Base-by-base conservation (phyloP, 768 basidiomycete species). In the Boletus bicolor region DNA sequence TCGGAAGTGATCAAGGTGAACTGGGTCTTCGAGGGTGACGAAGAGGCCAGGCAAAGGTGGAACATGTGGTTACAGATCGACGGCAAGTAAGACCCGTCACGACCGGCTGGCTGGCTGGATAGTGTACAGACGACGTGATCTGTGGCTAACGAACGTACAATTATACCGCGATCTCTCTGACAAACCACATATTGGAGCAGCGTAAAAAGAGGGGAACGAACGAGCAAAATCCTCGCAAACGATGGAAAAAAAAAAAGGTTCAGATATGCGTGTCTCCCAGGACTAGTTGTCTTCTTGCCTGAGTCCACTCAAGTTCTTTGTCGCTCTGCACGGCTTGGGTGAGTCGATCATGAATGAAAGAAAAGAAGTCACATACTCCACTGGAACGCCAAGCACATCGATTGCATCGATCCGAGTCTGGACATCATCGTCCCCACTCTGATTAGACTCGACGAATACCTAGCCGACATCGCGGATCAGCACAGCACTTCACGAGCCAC, bases 51-150 rank as follows among this genome's bases (percentile, higher is more conserved):
- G 53, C 77, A 64, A 53, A 73, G 78, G 53, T 98, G 93, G 93
- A 80, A 78, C 48, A 89, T 87, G 84, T 94, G 92, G 91, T 76
- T 92, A 64, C 88, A 91, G 64, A 79, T 91, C 26, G 84, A 87
- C 59, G 86, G 86, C 35, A 86, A 85, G 70, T 88, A 60, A 75
- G 43, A 17, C 46, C 36, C 41, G 32, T 44, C 42, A 17, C 12
- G 17, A 32, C 12, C 41, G 28, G 46, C 5, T 19, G 26, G 41
- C 1, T 42, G 28, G 41, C 44, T 37, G 36, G n/a, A 45, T 17
- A 45, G 32, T 15, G 21, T 48, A 49, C 43, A 45, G 39, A 50
- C 38, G 49, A 43, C 10, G 41, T 43, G 48, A 58, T 54, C 52
- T 58, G 56, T 46, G 30, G 17, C 26, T 24, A 59, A 48, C 36